phyloP scores from a whole-genome alignment of 345 rosid genomes.

The thale cress (Arabidopsis thaliana) region DNA sequence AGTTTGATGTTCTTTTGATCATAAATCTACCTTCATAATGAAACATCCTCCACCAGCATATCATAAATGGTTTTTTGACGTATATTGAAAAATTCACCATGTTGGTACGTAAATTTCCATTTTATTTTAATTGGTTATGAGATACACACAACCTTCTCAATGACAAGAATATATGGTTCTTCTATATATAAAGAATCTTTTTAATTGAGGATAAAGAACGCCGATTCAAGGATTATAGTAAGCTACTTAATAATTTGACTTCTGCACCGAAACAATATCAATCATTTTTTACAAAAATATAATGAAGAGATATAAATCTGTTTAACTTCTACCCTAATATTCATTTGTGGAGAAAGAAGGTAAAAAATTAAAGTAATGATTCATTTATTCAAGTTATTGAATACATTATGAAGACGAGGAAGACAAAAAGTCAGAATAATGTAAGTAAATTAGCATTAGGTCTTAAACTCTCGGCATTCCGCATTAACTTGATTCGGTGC shows the following conservation, averaged over 20 bases:
- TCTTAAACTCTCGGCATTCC: slow-evolving; percentile 17
- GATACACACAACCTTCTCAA: not conserved
- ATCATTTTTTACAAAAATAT: not conserved
- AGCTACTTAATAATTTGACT: not conserved
- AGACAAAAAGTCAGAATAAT: slow-evolving; percentile 16
- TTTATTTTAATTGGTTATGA: no score
- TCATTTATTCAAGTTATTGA: not conserved
- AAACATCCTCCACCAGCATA: not conserved
- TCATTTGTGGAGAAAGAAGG: no score
- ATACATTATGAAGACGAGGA: not conserved
- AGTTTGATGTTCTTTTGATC: no score
- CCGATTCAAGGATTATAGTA: not conserved
- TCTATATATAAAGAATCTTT: no score
- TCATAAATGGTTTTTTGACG: no score
- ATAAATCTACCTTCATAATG: no score
- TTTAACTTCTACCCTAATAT: not conserved
- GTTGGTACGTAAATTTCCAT: no score
- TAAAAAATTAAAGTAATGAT: not conserved
- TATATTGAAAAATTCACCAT: no score
- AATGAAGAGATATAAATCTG: not conserved
- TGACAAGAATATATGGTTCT: not conserved
- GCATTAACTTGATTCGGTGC: slow-evolving; percentile 34
- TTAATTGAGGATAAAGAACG: not conserved
- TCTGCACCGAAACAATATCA: not conserved
- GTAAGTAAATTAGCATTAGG: slow-evolving; percentile 2